Evolutionary conservation across 2,329 filamentous ascomycete species (phyloP), one percentile per base, ranked within the genome.

Genomic region (Fusarium praegraminearum): DNA sequence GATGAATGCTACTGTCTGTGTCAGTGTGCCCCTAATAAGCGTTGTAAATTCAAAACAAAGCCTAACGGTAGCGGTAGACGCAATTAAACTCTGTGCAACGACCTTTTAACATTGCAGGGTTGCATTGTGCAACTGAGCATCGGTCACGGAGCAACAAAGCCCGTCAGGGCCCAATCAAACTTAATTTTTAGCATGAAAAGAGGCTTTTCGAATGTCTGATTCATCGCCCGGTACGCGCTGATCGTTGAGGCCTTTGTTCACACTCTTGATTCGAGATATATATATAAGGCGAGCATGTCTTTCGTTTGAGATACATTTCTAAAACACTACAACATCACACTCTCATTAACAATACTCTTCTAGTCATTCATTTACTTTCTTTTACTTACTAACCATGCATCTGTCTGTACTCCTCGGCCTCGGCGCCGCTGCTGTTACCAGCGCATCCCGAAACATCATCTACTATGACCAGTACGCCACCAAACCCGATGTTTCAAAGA

Each of bases 381-480:
- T 43, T 35, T 16, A n/a, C 26, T 4, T 9, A 8, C 16, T 24
- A 9, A 65, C 4, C 7, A 65, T 65, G 62, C 61, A 26, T 22
- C 7, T 65, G 3, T 33, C 62, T 11, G 16, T 44, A 4, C 6
- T 61, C 1, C 12, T 65, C 1, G 32, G 62, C 43, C 28, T 65
- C 0, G 32, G 61, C 1, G 54, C 54, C 43, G 49, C 15, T 18
- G 40, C 62, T 8, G 36, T 54, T 32, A 16, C 43, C 12, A 33
- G 15, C 24, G 62, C 75, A 24, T 68, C 74, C 4, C 68, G 74
- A 38, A 78, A 76, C 56, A 61, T 77, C 65, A 82, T 84, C 77
- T 85, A 85, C 67, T 81, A 81, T 70, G 83, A 85, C 67, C 65
- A 84, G 81, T 85, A 72, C 70, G 82, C n/a, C 7, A 7, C 73